Base-by-base conservation (phyloP, 148 eudicot species). In the Chenopodium album region DNA sequence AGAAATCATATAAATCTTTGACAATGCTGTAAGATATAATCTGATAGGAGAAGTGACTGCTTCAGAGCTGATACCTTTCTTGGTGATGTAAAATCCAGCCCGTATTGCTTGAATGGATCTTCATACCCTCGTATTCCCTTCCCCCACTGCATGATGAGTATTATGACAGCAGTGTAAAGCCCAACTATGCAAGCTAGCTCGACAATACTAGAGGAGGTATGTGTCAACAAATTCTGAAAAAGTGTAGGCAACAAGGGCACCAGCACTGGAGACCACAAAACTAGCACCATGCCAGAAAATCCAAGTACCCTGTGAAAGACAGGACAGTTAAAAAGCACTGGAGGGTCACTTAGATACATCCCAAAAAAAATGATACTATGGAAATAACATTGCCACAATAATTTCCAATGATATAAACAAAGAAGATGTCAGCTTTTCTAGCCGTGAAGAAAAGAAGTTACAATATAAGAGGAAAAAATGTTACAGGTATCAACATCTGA, bases 191-290 rank as follows among this genome's bases (percentile, higher is more conserved):
- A 94, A 85, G 89, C 87, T 47, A 96, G 85, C 88, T 94, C 95
- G 28, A 87, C 87, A 71, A 90, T 78, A 81, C 82, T 87, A 68
- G 90, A 86, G 67, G 98, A 85, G 73, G 60, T 87, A 19, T 84
- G 88, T 60, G 93, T 89, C 59, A 90, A 85, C 94, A 98, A 91
- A 78, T 86, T 89, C 68, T 88, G 91, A 73, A 96, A 85, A 64
- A 96, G 88, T 63, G 97, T 81, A 26, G 99, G 99, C 84, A 96
- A 85, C 85, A 94, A 76, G 4, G 99, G 99, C 80, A 96, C 80
- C 76, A 90, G 85, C 75, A 94, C 88, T 16, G 99, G 99, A 54
- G 98, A 89, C 99, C 99, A 96, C 66, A 96, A 84, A 73, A 96
- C 91, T 84, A 96, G 83, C 78, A 90, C 99, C 99, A 96, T 88